These are phyloP conservation scores for Nannochloris sp. DNA, from an alignment of 139 green algal genomes.

Conservation along the genomic window DNA sequence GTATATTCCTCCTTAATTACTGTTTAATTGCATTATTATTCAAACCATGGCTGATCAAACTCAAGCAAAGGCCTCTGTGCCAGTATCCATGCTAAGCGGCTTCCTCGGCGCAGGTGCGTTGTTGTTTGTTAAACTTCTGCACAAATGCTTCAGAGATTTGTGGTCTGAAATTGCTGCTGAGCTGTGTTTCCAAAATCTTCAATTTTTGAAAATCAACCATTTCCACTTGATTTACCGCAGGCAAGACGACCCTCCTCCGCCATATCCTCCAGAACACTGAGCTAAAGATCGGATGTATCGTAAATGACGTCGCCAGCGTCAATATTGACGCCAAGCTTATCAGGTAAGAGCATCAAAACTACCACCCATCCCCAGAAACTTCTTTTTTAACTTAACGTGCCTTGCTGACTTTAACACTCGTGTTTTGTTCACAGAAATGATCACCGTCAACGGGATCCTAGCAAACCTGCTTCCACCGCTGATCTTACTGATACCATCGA, in stretches of 20 bases:
- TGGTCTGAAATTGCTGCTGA: no score
- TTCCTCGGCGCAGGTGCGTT: constrained; percentile 64
- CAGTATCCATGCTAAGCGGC: constrained; percentile 72
- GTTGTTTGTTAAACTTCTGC: no score
- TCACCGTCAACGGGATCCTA: constrained; percentile 9
- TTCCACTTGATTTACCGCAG: no score
- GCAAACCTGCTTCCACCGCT: constrained; percentile 23
- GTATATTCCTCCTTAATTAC: not conserved
- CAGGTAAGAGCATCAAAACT: constrained; percentile 13
- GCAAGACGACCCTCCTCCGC: constrained; percentile 86
- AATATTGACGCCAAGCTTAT: constrained; percentile 95
- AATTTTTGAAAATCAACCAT: not conserved
- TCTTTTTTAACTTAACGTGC: not conserved
- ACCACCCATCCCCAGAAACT: not conserved
- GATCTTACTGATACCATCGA: constrained; percentile 91
- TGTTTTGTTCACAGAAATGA: constrained; percentile 8
- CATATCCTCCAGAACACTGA: constrained; percentile 72
- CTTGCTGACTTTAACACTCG: no score
- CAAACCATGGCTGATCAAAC: not conserved
- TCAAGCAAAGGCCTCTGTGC: constrained; percentile 28
- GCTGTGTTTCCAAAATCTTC: not conserved
- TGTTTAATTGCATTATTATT: not conserved
- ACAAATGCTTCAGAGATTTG: no score
- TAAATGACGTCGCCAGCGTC: constrained; percentile 87
- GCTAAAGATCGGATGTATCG: constrained; percentile 87